phyloP scores from a whole-genome alignment of 371 early-diverging fungal species.

The Saksenaea oblongispora region DNA sequence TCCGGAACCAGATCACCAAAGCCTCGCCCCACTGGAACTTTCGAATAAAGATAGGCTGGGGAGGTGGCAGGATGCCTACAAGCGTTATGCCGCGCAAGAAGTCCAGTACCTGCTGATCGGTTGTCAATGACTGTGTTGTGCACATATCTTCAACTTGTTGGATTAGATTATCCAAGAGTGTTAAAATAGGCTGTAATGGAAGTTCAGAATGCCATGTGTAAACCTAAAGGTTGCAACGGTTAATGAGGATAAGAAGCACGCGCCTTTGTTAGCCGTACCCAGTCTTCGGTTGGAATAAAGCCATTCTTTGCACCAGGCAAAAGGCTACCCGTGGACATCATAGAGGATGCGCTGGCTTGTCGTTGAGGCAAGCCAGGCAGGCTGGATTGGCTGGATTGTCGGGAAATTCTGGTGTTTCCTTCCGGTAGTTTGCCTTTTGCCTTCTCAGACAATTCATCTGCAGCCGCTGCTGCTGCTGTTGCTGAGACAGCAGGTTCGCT shows the following conservation, averaged over 20 bases:
- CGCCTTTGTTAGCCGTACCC: conserved; percentile 25
- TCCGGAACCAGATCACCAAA: conserved; percentile 65
- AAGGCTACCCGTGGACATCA: conserved; percentile 17
- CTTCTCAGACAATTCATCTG: conserved; percentile 36
- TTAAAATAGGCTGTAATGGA: conserved; percentile 64
- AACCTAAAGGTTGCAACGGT: conserved; percentile 17
- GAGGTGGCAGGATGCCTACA: conserved; percentile 42
- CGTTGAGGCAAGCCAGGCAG: conserved; percentile 12
- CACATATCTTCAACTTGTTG: conserved; percentile 64
- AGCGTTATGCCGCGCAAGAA: conserved; percentile 35
- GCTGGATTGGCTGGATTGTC: conserved; percentile 14
- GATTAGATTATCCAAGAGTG: conserved; percentile 58
- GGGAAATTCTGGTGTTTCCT: conserved; percentile 8
- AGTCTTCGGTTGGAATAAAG: conserved; percentile 47
- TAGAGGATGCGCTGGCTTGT: conserved; percentile 25
- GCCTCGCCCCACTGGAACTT: conserved; percentile 61
- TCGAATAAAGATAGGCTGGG: conserved; percentile 46
- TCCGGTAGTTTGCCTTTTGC: conserved; percentile 45
- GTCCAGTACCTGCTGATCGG: conserved; percentile 40
- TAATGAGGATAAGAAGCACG: not conserved
- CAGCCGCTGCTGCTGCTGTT: not conserved
- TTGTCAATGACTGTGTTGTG: conserved; percentile 27
- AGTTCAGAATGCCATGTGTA: conserved; percentile 64
- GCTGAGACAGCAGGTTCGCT: not conserved
- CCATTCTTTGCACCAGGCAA: conserved; percentile 47